These are phyloP conservation scores for Dryas octopetala DNA, from an alignment of 306 rosid species.

Conservation along the genomic window DNA sequence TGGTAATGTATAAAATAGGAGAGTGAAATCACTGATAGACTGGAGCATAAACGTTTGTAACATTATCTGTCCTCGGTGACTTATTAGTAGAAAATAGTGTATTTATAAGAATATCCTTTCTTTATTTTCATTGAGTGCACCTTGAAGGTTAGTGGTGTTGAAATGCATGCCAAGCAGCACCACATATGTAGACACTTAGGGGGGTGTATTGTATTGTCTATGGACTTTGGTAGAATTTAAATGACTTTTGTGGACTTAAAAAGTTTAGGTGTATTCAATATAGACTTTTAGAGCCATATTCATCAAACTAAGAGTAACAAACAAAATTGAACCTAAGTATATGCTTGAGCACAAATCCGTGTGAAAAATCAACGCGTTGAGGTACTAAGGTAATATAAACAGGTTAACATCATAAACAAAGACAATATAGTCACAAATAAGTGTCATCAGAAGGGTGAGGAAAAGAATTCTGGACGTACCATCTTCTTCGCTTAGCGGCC, in stretches of 20 bases:
- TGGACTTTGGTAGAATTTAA: too few species aligned
- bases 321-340: not conserved
- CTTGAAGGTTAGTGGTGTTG: not conserved
- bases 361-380: not conserved
- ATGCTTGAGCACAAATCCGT: not conserved
- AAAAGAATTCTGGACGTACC: constrained; percentile 23
- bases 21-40: not conserved
- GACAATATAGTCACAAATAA: not conserved
- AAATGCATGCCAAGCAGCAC: not conserved
- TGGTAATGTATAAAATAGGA: too few species aligned
- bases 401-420: constrained; percentile 6
- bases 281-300: not conserved
- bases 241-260: too few species aligned
- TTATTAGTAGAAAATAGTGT: not conserved
- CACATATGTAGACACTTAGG: not conserved
- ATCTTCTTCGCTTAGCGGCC: constrained; percentile 31
- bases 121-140: not conserved
- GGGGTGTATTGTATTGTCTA: too few species aligned
- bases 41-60: not conserved
- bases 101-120: not conserved
- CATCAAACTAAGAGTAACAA: not conserved
- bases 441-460: not conserved
- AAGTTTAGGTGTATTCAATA: too few species aligned
- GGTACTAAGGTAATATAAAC: not conserved
- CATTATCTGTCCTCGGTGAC: not conserved